Conservation (phyloP, 2,329 filamentous ascomycete genomes). For the Ophiocordyceps robertsii region DNA sequence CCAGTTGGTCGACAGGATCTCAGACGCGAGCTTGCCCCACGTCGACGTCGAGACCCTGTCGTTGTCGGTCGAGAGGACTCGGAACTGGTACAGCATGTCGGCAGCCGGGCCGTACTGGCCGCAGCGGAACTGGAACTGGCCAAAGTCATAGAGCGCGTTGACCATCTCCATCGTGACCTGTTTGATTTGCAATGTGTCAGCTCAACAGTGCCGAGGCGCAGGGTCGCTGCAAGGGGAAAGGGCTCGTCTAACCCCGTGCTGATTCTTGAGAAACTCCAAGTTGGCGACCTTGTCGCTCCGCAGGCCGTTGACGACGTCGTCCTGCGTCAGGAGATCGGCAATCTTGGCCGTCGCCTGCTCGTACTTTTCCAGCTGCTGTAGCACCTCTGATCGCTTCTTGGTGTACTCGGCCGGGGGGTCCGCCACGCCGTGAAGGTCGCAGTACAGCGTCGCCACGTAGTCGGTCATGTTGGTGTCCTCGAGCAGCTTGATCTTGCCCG, state of each 20-base stretch:
- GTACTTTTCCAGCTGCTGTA: slow-evolving; percentile 69
- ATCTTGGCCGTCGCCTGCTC: slow-evolving; percentile 85
- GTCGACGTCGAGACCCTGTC: slow-evolving; percentile 93
- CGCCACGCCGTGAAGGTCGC: slow-evolving; percentile 70
- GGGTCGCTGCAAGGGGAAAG: not conserved
- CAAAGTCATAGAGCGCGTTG: slow-evolving; percentile 87
- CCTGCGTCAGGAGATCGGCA: slow-evolving; percentile 70
- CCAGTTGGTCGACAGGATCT: slow-evolving; percentile 94
- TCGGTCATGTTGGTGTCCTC: slow-evolving; percentile 99
- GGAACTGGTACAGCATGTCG: slow-evolving; percentile 93
- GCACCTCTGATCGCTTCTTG: slow-evolving; percentile 78
- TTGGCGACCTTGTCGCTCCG: slow-evolving; percentile 97
- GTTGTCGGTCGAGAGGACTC: slow-evolving; percentile 94
- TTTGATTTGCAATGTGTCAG: slow-evolving; percentile 3
- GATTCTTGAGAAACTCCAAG: slow-evolving; percentile 94
- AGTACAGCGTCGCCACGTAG: slow-evolving; percentile 85
- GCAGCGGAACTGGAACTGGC: slow-evolving; percentile 95
- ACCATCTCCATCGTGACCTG: slow-evolving; percentile 89
- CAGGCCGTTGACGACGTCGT: slow-evolving; percentile 81
- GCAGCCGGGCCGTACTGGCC: slow-evolving; percentile 84
- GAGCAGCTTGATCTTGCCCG: slow-evolving; percentile 84
- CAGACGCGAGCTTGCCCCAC: slow-evolving; percentile 94
- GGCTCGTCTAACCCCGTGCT: slow-evolving; percentile 57
- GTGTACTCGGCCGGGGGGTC: slow-evolving; percentile 74
- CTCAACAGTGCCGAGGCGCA: slow-evolving; percentile 7